These are phyloP conservation scores for Acarospora socialis DNA, from an alignment of 2,329 filamentous ascomycete genomes.

Conservation along the genomic window DNA sequence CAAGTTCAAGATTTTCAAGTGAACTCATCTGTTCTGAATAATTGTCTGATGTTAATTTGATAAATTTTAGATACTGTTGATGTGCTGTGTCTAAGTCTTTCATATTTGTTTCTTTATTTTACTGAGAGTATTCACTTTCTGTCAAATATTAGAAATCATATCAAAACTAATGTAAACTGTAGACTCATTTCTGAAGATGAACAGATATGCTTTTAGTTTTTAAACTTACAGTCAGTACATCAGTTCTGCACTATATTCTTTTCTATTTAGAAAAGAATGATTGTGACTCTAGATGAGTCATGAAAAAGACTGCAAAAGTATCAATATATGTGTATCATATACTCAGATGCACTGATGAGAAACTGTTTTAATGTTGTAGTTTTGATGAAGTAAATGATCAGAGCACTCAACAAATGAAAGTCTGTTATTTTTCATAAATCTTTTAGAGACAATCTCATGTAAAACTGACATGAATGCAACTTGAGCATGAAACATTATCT, in stretches of 20 bases:
- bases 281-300: neutral
- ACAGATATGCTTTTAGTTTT: constrained; percentile 1
- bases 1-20: neutral
- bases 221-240: neutral
- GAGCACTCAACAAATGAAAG: neutral
- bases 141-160: neutral
- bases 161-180: constrained; percentile 1
- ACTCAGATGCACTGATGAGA: neutral
- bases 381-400: neutral
- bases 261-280: neutral
- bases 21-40: neutral
- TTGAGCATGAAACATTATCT: constrained; percentile 1
- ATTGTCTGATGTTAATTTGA: neutral
- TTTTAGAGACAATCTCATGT: neutral
- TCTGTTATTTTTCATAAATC: neutral
- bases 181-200: neutral
- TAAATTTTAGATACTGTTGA: constrained; percentile 1
- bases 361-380: neutral
- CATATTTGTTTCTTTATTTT: constrained; percentile 1
- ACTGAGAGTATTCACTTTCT: constrained; percentile 1
- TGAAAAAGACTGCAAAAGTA: constrained; percentile 1
- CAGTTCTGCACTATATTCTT: constrained; percentile 1
- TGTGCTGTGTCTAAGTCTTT: neutral
- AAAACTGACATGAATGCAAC: neutral
- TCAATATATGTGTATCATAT: neutral